Evolutionary conservation across 345 rosid genomes (phyloP).

Genomic region (Gossypium herbaceum): DNA sequence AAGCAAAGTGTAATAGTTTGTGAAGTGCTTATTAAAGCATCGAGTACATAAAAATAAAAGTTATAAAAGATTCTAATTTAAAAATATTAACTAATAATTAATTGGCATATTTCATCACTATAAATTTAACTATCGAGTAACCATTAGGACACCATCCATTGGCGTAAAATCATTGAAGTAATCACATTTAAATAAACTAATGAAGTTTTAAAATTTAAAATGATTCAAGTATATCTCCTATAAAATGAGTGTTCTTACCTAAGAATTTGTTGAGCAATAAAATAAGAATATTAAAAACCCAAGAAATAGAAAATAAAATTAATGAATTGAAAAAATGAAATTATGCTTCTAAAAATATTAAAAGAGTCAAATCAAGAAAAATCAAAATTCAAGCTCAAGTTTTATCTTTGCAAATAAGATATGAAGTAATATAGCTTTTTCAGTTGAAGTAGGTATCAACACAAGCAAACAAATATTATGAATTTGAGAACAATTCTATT

Average conservation of each 20-base stretch:
- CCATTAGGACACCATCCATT: background rate
- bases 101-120: background rate
- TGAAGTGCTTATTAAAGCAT: too few species aligned
- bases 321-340: background rate
- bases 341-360: too few species aligned
- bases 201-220: background rate
- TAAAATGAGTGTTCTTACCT: slow-evolving; percentile 5
- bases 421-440: background rate
- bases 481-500: background rate
- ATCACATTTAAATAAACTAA: too few species aligned
- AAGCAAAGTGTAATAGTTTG: too few species aligned
- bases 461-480: background rate
- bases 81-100: background rate
- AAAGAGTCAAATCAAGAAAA: too few species aligned
- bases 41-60: too few species aligned
- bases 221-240: background rate
- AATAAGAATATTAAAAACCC: background rate
- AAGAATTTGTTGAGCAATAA: background rate
- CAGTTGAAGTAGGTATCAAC: background rate
- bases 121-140: background rate
- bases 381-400: too few species aligned
- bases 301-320: background rate
- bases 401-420: background rate
- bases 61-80: too few species aligned
- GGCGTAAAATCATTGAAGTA: background rate